Evolutionary conservation across 2,329 filamentous ascomycete genomes (phyloP), one percentile per base, ranked within the genome.

Genomic region (Sporothrix phasma): DNA sequence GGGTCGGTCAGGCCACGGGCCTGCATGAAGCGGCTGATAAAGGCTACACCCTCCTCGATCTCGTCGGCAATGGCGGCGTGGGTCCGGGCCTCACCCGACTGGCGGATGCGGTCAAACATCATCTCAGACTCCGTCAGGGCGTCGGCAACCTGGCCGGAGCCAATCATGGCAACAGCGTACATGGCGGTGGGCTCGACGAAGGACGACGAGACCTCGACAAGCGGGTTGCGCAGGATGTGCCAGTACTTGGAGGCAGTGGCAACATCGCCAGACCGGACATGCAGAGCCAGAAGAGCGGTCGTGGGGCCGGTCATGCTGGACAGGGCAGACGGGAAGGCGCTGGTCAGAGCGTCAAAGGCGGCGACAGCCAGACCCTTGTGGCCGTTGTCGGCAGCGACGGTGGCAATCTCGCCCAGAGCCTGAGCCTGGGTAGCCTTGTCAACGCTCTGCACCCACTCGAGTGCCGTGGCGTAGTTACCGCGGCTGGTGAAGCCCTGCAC

Each of bases 181-280:
- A 97, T 96, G 64, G 90, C 85, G 13, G 91, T 88, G 26, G 92
- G 89, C 77, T 96, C 92, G 67, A 96, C 88, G 74, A 95, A 88
- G 37, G 85, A 79, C 62, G 81, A 74, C 13, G 83, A 82, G 39
- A 85, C 81, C 61, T 81, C 78, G 71, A 84, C 80, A 65, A 85
- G 81, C 2, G 86, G 81, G 68, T 79, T 82, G 67, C 82, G 85
- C 62, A 97, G 79, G 64, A 89, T 80, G 62, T 85, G 82, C 92
- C 93, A 97, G 77, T 91, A 93, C 68, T 86, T 82, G 68, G 88
- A 84, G 60, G 92, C 92, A 63, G 85, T 83, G 26, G 86, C 80
- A 65, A 96, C 84, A 74, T 96, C 88, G 65, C 90, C 91, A 68
- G 85, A 83, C 65, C 93, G 91, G 63, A 97, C 82, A 71, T 92